Evolutionary conservation across 2,329 filamentous ascomycete genomes (phyloP), one percentile per base, ranked within the genome.

Genomic region (Fusarium haematococcum): DNA sequence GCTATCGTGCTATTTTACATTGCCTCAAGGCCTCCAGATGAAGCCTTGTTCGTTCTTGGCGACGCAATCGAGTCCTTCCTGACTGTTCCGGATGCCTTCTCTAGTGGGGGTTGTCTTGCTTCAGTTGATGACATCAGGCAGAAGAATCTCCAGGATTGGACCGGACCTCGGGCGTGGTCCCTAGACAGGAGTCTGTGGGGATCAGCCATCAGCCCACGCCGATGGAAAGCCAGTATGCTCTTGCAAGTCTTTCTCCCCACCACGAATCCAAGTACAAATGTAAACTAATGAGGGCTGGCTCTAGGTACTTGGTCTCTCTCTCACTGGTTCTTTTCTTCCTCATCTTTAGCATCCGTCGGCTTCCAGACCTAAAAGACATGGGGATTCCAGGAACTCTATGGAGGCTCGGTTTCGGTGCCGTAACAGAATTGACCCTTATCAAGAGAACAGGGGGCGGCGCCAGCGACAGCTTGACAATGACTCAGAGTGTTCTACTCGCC

Each of bases 31-130:
- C 69, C 58, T 2, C 66, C 69, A 1, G 9, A 56, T 16, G 65
- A 64, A 10, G 45, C 64, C 5, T 33, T 71, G 10, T 32, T 71
- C 14, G 54, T 58, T 10, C 57, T 71, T 10, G 69, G 69, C 4
- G 69, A 71, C n/a, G 66, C 69, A 9, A 67, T 71, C 20, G 33
- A 54, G 9, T 43, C 57, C 32, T 56, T 57, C 25, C 5, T 56
- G 45, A 25, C 23, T 5, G 45, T 37, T 27, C 13, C 50, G 37
- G 33, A 57, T 39, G 10, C 9, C 11, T n/a, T 23, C 11, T 70
- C 68, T 1, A 61, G 5, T 11, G 41, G 58, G 2, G 62, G 37
- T 9, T 71, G 69, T 14, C 54, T 71, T 6, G 69, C 27, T 16
- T 32, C 66, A 6, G 23, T 27, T 18, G 7, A 58, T 3, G 39